phyloP scores from a whole-genome alignment of 2,329 filamentous ascomycete species.

The Apiospora saccharicola region DNA sequence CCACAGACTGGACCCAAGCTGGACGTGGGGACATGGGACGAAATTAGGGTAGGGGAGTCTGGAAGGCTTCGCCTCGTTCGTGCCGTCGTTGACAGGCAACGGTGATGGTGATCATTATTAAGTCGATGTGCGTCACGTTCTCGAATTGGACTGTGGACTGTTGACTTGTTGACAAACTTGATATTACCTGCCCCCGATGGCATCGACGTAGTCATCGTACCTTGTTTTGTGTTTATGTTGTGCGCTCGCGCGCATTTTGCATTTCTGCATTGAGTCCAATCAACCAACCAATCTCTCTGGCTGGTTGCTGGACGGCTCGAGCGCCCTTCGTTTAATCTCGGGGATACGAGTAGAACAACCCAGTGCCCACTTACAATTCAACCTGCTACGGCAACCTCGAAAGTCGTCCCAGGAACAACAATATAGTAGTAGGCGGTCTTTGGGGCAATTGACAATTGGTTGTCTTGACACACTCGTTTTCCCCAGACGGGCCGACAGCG shows the following conservation, averaged over 20 bases:
- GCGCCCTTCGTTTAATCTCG: neutral
- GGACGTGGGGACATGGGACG: neutral
- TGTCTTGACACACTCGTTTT: neutral
- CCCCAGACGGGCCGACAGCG: constrained; percentile 7
- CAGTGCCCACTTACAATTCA: neutral
- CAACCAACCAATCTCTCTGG: constrained; percentile 1
- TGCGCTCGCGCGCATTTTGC: neutral
- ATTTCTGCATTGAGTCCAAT: constrained; percentile 14
- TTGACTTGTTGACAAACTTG: too few species aligned
- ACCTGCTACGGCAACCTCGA: constrained; percentile 7
- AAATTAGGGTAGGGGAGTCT: constrained; percentile 9
- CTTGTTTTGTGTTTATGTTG: neutral
- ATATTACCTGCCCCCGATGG: too few species aligned
- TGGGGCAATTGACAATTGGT: too few species aligned
- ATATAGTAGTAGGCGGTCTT: neutral
- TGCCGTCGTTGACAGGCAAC: constrained; percentile 2
- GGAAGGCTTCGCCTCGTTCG: neutral
- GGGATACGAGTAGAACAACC: constrained; percentile 2
- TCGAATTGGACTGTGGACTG: too few species aligned
- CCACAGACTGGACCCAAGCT: neutral
- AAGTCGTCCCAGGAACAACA: neutral
- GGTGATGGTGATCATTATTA: neutral
- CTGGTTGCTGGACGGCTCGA: neutral
- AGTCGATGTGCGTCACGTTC: neutral
- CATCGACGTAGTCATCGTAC: neutral